Evolutionary conservation across 768 basidiomycete species (phyloP).

Genomic region (Heimioporus sp.): DNA sequence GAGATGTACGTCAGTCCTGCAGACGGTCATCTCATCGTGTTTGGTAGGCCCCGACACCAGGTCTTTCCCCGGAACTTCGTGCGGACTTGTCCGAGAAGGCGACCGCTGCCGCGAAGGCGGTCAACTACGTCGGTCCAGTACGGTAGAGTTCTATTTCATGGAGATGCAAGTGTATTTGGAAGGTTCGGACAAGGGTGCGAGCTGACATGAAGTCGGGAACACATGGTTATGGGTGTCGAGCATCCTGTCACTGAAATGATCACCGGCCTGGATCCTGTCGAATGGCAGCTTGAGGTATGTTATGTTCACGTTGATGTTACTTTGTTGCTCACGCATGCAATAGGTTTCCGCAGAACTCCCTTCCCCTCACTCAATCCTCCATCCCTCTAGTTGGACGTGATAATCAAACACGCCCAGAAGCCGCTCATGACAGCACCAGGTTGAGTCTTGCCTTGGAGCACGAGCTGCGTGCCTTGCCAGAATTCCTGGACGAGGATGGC

Average conservation of each 20-base stretch:
- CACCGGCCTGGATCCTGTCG: too few relatives aligned
- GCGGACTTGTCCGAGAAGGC: conserved; percentile 84
- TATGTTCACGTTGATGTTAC: too few relatives aligned
- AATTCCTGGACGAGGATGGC: conserved; percentile 96
- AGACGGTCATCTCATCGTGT: too few relatives aligned
- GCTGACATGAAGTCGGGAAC: conserved; percentile 49
- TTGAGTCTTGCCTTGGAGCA: conserved; percentile 66
- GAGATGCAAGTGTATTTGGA: conserved; percentile 63
- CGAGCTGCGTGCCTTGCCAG: conserved; percentile 91
- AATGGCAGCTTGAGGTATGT: too few relatives aligned
- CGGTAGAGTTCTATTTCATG: conserved; percentile 98
- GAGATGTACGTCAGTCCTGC: background rate
- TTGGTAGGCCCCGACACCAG: conserved; percentile 83
- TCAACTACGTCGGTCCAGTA: conserved; percentile 88
- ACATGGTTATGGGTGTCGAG: conserved; percentile 86
- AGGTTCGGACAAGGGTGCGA: background rate
- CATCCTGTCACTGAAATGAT: conserved; percentile 69
- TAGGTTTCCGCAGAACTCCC: too few relatives aligned
- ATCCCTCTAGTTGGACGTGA: conserved; percentile 37
- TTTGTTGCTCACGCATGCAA: too few relatives aligned
- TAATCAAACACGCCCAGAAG: conserved; percentile 96
- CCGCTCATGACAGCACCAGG: conserved; percentile 91
- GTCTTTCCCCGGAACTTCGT: conserved; percentile 73
- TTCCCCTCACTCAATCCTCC: too few relatives aligned
- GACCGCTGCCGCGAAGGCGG: conserved; percentile 88